Evolutionary conservation across 768 basidiomycete genomes (phyloP).

Genomic region (Nidularia sp.): DNA sequence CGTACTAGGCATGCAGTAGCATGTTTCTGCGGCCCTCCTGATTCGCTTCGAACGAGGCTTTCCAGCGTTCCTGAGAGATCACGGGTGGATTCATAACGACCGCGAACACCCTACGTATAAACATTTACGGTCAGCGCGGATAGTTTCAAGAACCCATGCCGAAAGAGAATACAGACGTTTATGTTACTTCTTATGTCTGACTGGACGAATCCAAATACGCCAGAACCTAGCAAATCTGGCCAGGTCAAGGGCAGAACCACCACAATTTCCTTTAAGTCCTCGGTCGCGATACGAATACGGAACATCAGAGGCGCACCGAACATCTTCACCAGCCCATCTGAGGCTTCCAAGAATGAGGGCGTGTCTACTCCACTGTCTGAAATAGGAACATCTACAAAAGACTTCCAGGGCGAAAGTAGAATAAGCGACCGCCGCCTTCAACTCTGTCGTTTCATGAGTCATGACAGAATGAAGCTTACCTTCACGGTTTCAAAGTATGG

Average conservation of each 20-base stretch:
- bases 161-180: constrained; percentile 32
- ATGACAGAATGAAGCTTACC: constrained; percentile 25
- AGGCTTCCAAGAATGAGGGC: constrained; percentile 75
- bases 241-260: constrained; percentile 1
- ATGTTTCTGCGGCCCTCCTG: constrained; percentile 33
- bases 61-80: constrained; percentile 54
- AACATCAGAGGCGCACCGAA: constrained; percentile 45
- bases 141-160: constrained; percentile 3
- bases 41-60: constrained; percentile 43
- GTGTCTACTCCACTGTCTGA: constrained; percentile 80
- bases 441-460: no score
- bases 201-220: constrained; percentile 73
- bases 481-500: constrained; percentile 71
- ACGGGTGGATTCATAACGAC: constrained; percentile 38
- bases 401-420: constrained; percentile 40
- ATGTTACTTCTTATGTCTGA: constrained; percentile 68
- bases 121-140: constrained; percentile 1
- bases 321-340: constrained; percentile 77
- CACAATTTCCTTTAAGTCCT: constrained; percentile 6
- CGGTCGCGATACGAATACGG: constrained; percentile 4
- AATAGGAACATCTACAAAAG: constrained; percentile 80
- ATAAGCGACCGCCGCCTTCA: background rate
- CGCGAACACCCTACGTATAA: constrained; percentile 56
- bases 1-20: constrained; percentile 63
- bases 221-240: constrained; percentile 63